Conservation (phyloP, 2,329 filamentous ascomycete genomes). For the Cucurbitaria berberidis region DNA sequence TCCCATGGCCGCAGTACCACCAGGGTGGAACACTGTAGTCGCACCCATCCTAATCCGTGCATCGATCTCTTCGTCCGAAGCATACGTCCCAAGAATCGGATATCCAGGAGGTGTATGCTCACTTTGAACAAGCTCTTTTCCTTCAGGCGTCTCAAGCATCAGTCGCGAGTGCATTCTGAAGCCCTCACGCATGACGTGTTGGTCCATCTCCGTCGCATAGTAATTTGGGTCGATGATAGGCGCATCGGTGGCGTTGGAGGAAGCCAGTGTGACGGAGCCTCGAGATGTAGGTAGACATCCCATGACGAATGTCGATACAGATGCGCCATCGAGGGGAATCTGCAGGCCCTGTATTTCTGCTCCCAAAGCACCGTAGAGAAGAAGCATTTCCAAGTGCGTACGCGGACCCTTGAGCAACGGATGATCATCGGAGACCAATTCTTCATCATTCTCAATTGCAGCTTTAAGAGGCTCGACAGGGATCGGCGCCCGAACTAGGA, state of each 20-base stretch:
- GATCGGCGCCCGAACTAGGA: conserved; percentile 22
- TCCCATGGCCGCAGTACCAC: conserved; percentile 64
- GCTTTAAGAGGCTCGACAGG: conserved; percentile 12
- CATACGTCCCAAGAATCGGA: not conserved
- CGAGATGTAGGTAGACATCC: conserved; percentile 39
- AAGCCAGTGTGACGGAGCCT: conserved; percentile 60
- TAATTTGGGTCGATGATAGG: conserved; percentile 60
- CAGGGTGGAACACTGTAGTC: conserved; percentile 63
- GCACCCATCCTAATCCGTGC: conserved; percentile 54
- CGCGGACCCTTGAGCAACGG: conserved; percentile 4
- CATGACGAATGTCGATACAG: conserved; percentile 30
- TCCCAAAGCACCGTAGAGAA: not conserved
- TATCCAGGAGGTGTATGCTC: conserved; percentile 30
- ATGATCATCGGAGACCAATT: conserved; percentile 15
- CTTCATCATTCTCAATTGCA: conserved; percentile 25
- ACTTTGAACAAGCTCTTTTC: conserved; percentile 52
- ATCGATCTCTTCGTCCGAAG: conserved; percentile 56
- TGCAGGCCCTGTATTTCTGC: conserved; percentile 21
- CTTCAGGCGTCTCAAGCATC: conserved; percentile 52
- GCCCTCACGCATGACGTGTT: conserved; percentile 55
- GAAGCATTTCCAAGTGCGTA: not conserved
- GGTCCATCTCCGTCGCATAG: conserved; percentile 58
- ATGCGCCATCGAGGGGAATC: conserved; percentile 25
- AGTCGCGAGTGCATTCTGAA: conserved; percentile 52
- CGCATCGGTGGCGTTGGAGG: conserved; percentile 44